These are phyloP conservation scores for Cladophialophora chaetospira DNA, from an alignment of 2,329 filamentous ascomycete genomes.

Conservation along the genomic window DNA sequence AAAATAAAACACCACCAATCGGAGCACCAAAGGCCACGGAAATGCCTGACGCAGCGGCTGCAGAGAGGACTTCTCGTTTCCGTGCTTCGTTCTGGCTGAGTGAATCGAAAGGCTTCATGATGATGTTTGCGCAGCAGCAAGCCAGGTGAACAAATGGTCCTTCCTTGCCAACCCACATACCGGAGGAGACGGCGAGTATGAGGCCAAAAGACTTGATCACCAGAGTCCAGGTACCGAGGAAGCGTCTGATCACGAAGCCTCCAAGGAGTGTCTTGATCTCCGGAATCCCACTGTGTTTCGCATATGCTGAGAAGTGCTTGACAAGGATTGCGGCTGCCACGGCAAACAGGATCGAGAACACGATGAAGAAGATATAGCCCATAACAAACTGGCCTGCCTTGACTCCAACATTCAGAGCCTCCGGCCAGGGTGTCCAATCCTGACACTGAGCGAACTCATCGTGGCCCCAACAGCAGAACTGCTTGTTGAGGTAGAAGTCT, in stretches of 20 bases:
- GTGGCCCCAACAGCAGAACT: constrained; percentile 92
- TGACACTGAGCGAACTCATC: constrained; percentile 76
- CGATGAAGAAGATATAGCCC: constrained; percentile 82
- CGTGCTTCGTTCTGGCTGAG: constrained; percentile 89
- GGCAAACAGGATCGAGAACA: constrained; percentile 80
- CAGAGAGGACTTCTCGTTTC: constrained; percentile 89
- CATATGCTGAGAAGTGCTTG: constrained; percentile 79
- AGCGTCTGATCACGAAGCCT: constrained; percentile 86
- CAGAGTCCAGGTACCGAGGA: constrained; percentile 86
- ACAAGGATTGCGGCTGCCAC: constrained; percentile 76
- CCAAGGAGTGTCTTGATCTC: constrained; percentile 97
- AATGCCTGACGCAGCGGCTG: constrained; percentile 87
- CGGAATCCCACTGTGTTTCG: constrained; percentile 92
- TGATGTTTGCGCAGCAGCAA: constrained; percentile 91
- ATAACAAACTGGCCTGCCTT: constrained; percentile 74
- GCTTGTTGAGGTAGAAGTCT: constrained; percentile 85
- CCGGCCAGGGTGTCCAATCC: constrained; percentile 86
- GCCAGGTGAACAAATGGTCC: constrained; percentile 93
- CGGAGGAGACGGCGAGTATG: constrained; percentile 88
- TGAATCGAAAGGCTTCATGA: constrained; percentile 82
- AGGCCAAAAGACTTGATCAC: constrained; percentile 80
- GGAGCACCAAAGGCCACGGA: constrained; percentile 93
- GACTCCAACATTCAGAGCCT: constrained; percentile 67
- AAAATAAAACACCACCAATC: constrained; percentile 92
- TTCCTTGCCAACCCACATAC: constrained; percentile 96